Evolutionary conservation across 805 yeast genomes (phyloP), one percentile per base, ranked within the genome.

Genomic region (Suhomyces kilbournensis): DNA sequence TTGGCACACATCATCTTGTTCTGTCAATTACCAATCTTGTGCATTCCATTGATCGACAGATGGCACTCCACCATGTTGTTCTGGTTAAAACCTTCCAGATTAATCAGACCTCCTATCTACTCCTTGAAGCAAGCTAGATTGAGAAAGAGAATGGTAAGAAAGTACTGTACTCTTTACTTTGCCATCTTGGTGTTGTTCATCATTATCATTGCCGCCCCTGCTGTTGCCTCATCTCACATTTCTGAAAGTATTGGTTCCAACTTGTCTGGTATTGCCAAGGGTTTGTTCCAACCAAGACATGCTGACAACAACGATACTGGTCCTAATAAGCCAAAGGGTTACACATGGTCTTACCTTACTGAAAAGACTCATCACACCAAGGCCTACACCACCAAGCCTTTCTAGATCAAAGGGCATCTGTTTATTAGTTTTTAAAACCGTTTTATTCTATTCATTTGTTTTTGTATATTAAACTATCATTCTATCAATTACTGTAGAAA

Each of bases 1-100:
- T 81, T 96, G 66, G 98, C 98, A 52, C 99, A 94, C 70, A 67
- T 89, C 63, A 76, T 94, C 54, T 77, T 94, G 70, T 88, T 93
- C 80, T 76, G 85, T 62, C 98, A 93, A 76, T 80, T 90, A 70
- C 99, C 99, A 63, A 67, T 91, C 49, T 77, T 96, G 57, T 78
- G 81, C 57, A 77, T 93, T 64, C 99, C 99, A 65, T 79, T 83
- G 71, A 76, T 91, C 71, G 99, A 94, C 77, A 89, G 89, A 78
- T 91, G 96, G 96, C 99, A 94, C 75, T 93, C 99, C 45, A 85
- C 91, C 72, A 87, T 93, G 96, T 80, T 94, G 74, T 94, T 94
- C 86, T 94, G 99, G 99, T 86, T 96, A 76, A 89, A 90, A 71
- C 99, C 99, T 53, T 73, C 94, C 57, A 86, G 96, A 76, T 96